Base-by-base conservation (phyloP, 768 basidiomycete genomes). In the Ephemerocybe angulata region DNA sequence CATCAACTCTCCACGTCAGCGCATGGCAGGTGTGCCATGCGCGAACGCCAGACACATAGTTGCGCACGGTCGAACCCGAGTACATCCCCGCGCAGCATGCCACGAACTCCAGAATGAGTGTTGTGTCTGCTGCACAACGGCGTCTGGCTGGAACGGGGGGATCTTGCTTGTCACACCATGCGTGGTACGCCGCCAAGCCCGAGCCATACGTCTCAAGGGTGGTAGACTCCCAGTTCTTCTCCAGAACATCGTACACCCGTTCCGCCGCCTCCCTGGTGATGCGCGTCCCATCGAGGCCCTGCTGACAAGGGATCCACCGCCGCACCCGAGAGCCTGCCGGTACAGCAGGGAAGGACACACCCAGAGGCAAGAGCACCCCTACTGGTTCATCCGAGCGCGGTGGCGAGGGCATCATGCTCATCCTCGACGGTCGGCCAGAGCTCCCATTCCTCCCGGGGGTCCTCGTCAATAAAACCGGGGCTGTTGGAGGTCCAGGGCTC, bases 11-110 rank as follows among this genome's bases (percentile, higher is more conserved):
- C 67, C 66, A 76, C 0, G 54, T 35, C 1, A 61, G 28, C 7
- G 59, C 37, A 27, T 74, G 66, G 12, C 62, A 28, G 22, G 64
- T 55, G 42, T 76, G 74, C 71, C 72, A 76, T 0, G 70, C 67
- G 4, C 62, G 64, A 3, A 74, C 21, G 0, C 56, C 72, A 10
- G 58, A 47, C 2, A 72, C 40, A n/a, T 68, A 57, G 22, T 62
- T 63, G 1, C 54, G 35, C 12, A 67, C 52, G 0, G 70, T 60
- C 0, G 50, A 53, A 1, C 60, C 61, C 0, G 68, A 60, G 22
- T 55, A 33, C 0, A 17, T 3, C 3, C 70, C 70, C 0, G 63
- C 53, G 15, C 56, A 46, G 1, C 64, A 62, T 0, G 69, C 61
- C 0, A 65, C 63, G 41, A 69, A 76, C 1, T 61, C 57, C 10